These are phyloP conservation scores for Trypanosoma brucei DNA, from an alignment of 208 protist species.

Conservation along the genomic window DNA sequence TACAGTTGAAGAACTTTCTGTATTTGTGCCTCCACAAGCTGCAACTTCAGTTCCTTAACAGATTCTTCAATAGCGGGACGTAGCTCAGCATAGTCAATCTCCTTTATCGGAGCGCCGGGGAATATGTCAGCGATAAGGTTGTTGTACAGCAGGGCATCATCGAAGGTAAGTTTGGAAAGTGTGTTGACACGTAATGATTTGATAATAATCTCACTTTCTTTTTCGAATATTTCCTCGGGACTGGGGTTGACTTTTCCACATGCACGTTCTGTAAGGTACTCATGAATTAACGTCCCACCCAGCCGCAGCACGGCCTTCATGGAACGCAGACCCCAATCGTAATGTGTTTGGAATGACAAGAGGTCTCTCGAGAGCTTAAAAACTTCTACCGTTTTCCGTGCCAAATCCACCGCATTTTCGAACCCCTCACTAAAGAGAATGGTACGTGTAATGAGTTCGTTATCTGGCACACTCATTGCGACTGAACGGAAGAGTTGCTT, in stretches of 20 bases:
- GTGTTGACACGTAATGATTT: slow-evolving; percentile 96
- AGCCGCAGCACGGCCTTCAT: slow-evolving; percentile 96
- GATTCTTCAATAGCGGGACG: slow-evolving; percentile 87
- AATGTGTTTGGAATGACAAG: slow-evolving; percentile 96
- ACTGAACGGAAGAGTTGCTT: slow-evolving; percentile 98
- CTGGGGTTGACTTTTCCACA: slow-evolving; percentile 54
- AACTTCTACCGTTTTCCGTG: slow-evolving; percentile 91
- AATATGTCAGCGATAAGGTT: slow-evolving; percentile 95
- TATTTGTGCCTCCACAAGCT: slow-evolving; percentile 85
- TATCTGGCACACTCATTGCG: slow-evolving; percentile 98
- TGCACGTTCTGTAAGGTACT: slow-evolving; percentile 83
- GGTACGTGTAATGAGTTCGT: slow-evolving; percentile 96
- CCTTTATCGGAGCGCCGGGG: slow-evolving; percentile 79
- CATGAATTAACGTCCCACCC: slow-evolving; percentile 86
- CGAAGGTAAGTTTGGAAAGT: slow-evolving; percentile 97
- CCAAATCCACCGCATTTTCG: slow-evolving; percentile 90
- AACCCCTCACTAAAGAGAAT: slow-evolving; percentile 98
- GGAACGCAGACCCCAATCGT: slow-evolving; percentile 98
- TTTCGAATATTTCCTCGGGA: slow-evolving; percentile 59
- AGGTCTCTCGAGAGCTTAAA: slow-evolving; percentile 94
- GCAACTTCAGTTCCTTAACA: slow-evolving; percentile 87
- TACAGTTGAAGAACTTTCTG: slow-evolving; percentile 96
- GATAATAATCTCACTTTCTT: slow-evolving; percentile 94
- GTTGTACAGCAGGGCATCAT: slow-evolving; percentile 93
- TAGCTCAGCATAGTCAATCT: slow-evolving; percentile 92